Percentiles rank a stretch among this genome's conserved stretches.
Evolutionary conservation across 2,329 filamentous ascomycete genomes (phyloP).

Genomic region (Tympanopsis confertula): DNA sequence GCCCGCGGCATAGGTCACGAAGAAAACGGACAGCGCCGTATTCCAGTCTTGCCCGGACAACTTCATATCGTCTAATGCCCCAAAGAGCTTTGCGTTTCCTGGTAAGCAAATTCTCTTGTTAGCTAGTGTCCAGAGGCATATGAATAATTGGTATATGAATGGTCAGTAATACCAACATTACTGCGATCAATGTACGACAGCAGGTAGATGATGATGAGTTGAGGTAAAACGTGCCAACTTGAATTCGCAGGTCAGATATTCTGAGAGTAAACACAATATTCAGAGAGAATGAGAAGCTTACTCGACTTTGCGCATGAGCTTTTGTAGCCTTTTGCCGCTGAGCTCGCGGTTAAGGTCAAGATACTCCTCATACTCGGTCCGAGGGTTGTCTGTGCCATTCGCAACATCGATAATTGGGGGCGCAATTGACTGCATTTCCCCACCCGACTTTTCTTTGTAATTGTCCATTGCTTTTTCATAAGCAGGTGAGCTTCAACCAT

Average conservation of each 20-base stretch:
- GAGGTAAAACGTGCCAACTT: conserved; percentile 1
- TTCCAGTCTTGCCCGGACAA: conserved; percentile 1
- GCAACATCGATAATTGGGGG: too few relatives aligned
- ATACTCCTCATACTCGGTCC: conserved; percentile 2
- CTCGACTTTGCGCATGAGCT: conserved; percentile 2
- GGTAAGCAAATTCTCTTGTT: too few relatives aligned
- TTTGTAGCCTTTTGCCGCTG: background rate
- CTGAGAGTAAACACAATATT: background rate
- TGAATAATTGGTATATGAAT: background rate
- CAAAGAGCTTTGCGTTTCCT: conserved; percentile 2
- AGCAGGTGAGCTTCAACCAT: too few relatives aligned
- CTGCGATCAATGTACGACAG: conserved; percentile 1
- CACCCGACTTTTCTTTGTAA: too few relatives aligned
- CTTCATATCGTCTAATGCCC: background rate
- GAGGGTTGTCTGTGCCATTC: too few relatives aligned
- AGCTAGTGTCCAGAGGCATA: too few relatives aligned
- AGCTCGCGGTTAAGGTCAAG: background rate
- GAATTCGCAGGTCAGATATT: too few relatives aligned
- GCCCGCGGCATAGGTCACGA: conserved; percentile 1
- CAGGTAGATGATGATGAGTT: conserved; percentile 2
- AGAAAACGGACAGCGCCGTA: conserved; percentile 2
- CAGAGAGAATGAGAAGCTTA: background rate
- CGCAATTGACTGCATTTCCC: too few relatives aligned
- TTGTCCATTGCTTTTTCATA: too few relatives aligned
- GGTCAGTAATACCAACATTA: conserved; percentile 2